Evolutionary conservation across 139 green algal species (phyloP), one percentile per base, ranked within the genome.

Genomic region (Gonium pectorale): DNA sequence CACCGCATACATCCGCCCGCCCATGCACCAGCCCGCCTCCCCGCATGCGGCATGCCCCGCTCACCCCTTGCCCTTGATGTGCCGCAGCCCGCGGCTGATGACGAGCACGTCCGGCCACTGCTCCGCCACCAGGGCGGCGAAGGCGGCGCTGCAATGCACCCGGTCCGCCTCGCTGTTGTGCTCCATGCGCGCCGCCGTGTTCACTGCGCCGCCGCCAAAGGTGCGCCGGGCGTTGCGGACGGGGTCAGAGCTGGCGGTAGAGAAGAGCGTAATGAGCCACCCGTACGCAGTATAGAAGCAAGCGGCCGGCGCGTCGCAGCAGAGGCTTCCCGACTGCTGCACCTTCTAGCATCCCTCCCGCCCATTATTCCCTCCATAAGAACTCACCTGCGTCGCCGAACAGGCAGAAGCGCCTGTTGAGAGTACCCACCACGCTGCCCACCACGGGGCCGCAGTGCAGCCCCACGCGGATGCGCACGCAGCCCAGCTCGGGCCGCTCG

Each of bases 331-430:
- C n/a, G n/a, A n/a, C n/a, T n/a, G n/a, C n/a, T n/a, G n/a, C n/a
- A n/a, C n/a, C n/a, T n/a, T n/a, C n/a, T n/a, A n/a, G n/a, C n/a
- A n/a, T n/a, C n/a, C n/a, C n/a, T n/a, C n/a, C n/a, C n/a, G n/a
- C n/a, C n/a, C n/a, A n/a, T n/a, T n/a, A n/a, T n/a, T n/a, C n/a
- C n/a, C n/a, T n/a, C n/a, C n/a, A n/a, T n/a, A n/a, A n/a, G n/a
- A n/a, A n/a, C n/a, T n/a, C n/a, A n/a, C n/a, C n/a, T n/a, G n/a
- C 43, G 69, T 87, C 82, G 15, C 83, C 83, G 59, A 92, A 93
- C 11, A 93, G 56, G 71, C 72, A 85, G 64, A 79, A 86, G 27
- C 72, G 73, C 22, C 64, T 43, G 62, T 79, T 79, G 67, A 74
- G 31, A 0, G 33, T 77, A 1, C 83, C 83, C 72, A 88, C 83